Conservation (phyloP, 2,329 filamentous ascomycete species). For the Aspergillus luchuensis region DNA sequence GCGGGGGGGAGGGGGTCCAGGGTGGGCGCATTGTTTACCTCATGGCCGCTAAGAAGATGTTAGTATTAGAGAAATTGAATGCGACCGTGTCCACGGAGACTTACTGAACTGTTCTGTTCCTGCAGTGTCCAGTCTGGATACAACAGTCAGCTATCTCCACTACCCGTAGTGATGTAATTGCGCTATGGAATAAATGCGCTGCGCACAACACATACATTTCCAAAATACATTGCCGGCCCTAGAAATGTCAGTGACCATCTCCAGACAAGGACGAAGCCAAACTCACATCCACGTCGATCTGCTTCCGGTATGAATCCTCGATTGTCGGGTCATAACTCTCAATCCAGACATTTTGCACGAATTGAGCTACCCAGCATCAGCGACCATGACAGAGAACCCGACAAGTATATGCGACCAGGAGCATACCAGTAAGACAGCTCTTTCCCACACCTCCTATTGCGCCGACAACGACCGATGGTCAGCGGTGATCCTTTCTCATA, state of each 20-base stretch:
- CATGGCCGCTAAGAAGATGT: slow-evolving; percentile 53
- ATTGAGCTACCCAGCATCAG: slow-evolving; percentile 67
- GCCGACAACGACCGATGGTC: slow-evolving; percentile 18
- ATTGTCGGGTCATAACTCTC: slow-evolving; percentile 88
- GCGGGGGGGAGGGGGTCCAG: not conserved
- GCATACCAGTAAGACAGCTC: slow-evolving; percentile 81
- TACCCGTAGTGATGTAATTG: not conserved
- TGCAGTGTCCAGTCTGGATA: slow-evolving; percentile 75
- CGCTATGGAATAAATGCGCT: not conserved
- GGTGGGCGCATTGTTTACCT: slow-evolving; percentile 46
- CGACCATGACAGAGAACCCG: not conserved
- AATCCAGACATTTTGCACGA: slow-evolving; percentile 92
- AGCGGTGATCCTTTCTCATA: slow-evolving; percentile 16
- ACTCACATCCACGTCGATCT: slow-evolving; percentile 85
- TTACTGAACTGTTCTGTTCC: slow-evolving; percentile 91
- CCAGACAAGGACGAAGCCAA: not conserved
- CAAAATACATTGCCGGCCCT: slow-evolving; percentile 85
- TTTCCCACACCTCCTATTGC: slow-evolving; percentile 80
- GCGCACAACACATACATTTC: slow-evolving; percentile 70
- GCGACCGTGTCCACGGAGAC: slow-evolving; percentile 37
- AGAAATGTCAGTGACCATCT: slow-evolving; percentile 34
- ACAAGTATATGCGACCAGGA: not conserved
- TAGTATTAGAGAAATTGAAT: slow-evolving; percentile 14
- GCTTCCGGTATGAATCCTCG: slow-evolving; percentile 84
- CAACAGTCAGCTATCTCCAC: slow-evolving; percentile 10